A percentile compares a stretch with the other conserved stretches of the same genome.
These are phyloP conservation scores for Monosporascus ibericus DNA, from an alignment of 2,329 filamentous ascomycete species.

Conservation along the genomic window DNA sequence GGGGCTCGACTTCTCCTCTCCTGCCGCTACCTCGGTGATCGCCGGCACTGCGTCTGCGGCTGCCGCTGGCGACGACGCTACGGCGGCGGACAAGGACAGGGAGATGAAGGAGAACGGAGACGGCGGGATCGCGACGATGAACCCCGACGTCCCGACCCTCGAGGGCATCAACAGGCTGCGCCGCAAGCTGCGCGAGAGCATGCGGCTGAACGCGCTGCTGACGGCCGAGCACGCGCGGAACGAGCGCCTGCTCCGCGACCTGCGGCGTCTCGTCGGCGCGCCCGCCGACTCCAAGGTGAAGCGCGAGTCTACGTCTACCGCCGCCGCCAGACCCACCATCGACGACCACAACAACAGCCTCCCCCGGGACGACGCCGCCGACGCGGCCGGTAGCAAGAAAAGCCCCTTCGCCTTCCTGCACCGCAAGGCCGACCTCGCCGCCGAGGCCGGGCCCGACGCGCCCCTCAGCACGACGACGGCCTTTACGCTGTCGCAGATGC, in stretches of 20 bases:
- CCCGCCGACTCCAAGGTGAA: conserved; percentile 17
- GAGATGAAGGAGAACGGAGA: conserved; percentile 8
- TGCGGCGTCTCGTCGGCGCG: conserved; percentile 25
- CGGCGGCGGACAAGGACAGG: conserved; percentile 3
- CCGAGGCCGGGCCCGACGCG: conserved; percentile 42
- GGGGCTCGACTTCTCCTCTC: conserved; percentile 44
- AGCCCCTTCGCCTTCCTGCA: conserved; percentile 52
- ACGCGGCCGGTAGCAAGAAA: conserved; percentile 3
- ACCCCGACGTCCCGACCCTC: conserved; percentile 45
- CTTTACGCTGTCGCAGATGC: conserved; percentile 79
- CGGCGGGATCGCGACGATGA: conserved; percentile 15
- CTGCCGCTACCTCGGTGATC: neutral
- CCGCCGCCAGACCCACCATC: neutral
- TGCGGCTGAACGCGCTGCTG: conserved; percentile 54
- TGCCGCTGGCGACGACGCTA: neutral
- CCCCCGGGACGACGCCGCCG: too few species aligned
- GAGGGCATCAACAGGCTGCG: conserved; percentile 68
- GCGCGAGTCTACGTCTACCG: conserved; percentile 11
- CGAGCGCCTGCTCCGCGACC: conserved; percentile 24
- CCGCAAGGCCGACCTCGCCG: conserved; percentile 43
- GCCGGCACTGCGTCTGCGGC: neutral
- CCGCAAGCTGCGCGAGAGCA: conserved; percentile 53
- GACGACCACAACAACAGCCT: conserved; percentile 1
- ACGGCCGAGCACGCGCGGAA: conserved; percentile 44
- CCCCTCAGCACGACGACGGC: conserved; percentile 65